Percentiles rank a stretch among this genome's conserved stretches.
Conservation (phyloP, 352 stramenopile genomes). For the Pythium sp. region DNA sequence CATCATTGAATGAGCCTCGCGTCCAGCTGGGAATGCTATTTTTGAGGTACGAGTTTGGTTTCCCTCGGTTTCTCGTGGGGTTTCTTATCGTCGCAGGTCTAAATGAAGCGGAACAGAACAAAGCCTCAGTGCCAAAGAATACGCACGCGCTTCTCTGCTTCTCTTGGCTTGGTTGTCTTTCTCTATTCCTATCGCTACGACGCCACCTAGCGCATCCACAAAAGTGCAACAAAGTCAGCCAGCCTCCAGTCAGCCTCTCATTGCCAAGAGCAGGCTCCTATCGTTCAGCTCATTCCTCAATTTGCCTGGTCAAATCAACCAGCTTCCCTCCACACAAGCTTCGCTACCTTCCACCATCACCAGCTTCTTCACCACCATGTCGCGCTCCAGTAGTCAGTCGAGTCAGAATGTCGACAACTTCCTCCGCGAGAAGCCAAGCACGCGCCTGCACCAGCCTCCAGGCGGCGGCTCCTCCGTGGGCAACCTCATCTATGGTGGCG, state of each 20-base stretch:
- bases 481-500: constrained; percentile 73
- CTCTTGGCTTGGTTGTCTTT: background rate
- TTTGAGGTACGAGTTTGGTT: background rate
- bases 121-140: background rate
- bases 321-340: background rate
- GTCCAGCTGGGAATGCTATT: background rate
- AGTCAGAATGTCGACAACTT: constrained; percentile 85
- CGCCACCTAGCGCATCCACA: background rate
- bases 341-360: background rate
- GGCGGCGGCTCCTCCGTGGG: constrained; percentile 70
- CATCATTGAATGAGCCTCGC: too few relatives aligned
- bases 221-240: background rate
- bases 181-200: constrained; percentile 3
- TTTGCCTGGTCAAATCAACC: constrained; percentile 15
- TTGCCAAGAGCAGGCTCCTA: background rate
- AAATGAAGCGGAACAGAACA: constrained; percentile 4
- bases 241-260: background rate
- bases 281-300: constrained; percentile 31
- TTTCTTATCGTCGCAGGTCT: background rate
- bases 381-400: constrained; percentile 50
- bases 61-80: background rate
- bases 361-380: constrained; percentile 33
- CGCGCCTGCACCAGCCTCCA: constrained; percentile 63
- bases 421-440: constrained; percentile 70
- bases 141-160: background rate